phyloP scores from a whole-genome alignment of 371 early-diverging fungal genomes.

The Actinomortierella wolfii region DNA sequence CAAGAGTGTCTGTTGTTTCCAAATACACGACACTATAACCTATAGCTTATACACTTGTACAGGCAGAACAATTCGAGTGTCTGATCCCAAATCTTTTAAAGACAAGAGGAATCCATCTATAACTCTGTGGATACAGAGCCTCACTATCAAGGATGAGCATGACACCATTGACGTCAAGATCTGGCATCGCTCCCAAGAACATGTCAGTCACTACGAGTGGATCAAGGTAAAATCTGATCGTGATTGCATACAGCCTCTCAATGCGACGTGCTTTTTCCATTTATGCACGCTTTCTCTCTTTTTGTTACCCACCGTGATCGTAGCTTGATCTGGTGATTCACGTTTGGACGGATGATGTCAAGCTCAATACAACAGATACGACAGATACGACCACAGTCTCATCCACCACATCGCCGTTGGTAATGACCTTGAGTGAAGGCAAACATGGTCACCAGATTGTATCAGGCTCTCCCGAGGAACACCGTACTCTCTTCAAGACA shows the following conservation, averaged over 20 bases:
- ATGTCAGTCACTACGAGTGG: slow-evolving; percentile 13
- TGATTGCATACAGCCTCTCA: not conserved
- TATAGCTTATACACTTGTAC: too few relatives aligned
- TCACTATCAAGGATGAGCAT: slow-evolving; percentile 36
- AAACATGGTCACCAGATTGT: slow-evolving; percentile 33
- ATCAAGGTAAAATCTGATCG: slow-evolving; percentile 32
- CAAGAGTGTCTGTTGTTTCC: too few relatives aligned
- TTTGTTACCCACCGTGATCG: not conserved
- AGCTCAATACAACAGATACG: slow-evolving; percentile 12
- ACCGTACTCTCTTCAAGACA: slow-evolving; percentile 10
- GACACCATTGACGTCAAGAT: slow-evolving; percentile 38
- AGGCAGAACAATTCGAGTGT: slow-evolving; percentile 23
- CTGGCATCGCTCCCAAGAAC: slow-evolving; percentile 41
- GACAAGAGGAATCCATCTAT: slow-evolving; percentile 16
- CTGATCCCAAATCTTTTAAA: slow-evolving; percentile 20
- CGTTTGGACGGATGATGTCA: slow-evolving; percentile 38
- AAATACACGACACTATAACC: too few relatives aligned
- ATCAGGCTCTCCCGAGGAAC: slow-evolving; percentile 16
- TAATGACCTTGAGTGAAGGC: slow-evolving; percentile 23
- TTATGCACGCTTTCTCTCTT: too few relatives aligned
- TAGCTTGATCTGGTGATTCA: slow-evolving; percentile 44
- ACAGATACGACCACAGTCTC: not conserved
- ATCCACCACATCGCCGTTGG: slow-evolving; percentile 23
- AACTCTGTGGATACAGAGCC: slow-evolving; percentile 23
- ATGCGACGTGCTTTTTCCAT: not conserved